Evolutionary conservation across 208 protist genomes (phyloP).

Genomic region (Endotrypanum monterogeii): DNA sequence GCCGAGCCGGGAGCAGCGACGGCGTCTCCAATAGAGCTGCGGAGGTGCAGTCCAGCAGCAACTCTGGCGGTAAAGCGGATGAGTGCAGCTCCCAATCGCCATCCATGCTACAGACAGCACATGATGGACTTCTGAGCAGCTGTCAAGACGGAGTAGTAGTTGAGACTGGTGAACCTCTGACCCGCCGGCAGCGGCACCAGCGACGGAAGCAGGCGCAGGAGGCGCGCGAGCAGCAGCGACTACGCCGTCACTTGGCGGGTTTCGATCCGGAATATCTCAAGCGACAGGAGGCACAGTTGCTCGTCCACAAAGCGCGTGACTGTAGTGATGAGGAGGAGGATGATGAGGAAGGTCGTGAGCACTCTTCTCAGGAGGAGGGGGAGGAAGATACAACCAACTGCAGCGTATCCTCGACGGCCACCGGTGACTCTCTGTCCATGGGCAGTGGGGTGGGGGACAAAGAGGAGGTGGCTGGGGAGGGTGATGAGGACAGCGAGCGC

Average conservation of each 20-base stretch:
- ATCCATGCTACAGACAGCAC: background rate
- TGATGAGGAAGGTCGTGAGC: background rate
- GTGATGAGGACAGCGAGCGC: background rate
- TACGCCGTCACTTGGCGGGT: constrained; percentile 31
- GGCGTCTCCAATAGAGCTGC: background rate
- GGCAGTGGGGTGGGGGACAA: constrained; percentile 4
- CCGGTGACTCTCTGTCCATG: background rate
- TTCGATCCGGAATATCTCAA: constrained; percentile 33
- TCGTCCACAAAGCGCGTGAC: background rate
- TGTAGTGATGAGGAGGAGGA: constrained; percentile 12
- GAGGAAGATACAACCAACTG: constrained; percentile 5
- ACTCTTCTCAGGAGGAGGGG: constrained; percentile 26
- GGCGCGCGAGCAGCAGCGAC: constrained; percentile 21
- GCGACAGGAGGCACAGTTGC: constrained; percentile 28
- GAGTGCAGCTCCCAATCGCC: background rate
- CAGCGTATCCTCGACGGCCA: background rate
- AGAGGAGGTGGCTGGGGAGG: constrained; percentile 3
- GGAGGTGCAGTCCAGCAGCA: background rate
- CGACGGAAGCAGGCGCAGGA: constrained; percentile 7
- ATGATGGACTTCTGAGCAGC: background rate
- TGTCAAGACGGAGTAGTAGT: background rate
- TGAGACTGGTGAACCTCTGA: background rate
- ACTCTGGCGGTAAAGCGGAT: background rate
- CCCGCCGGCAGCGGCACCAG: constrained; percentile 17
- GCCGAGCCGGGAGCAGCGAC: background rate